Conservation (phyloP, 768 basidiomycete species). For the Russula brevipes region DNA sequence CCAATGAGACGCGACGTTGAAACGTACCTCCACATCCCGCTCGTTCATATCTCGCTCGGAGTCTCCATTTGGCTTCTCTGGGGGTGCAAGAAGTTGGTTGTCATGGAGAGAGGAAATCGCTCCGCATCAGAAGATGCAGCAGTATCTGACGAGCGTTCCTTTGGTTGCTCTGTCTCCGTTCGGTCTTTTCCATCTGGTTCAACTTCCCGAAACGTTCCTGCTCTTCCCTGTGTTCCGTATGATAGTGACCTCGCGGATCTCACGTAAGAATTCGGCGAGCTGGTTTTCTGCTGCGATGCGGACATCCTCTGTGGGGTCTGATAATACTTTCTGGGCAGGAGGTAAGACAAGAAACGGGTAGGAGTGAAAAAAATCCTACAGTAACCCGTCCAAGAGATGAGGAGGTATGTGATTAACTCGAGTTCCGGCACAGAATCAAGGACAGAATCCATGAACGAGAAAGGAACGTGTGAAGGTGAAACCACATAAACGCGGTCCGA, state of each 20-base stretch:
- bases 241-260: conserved; percentile 79
- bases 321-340: conserved; percentile 72
- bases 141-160: conserved; percentile 7
- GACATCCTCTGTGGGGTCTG: conserved; percentile 92
- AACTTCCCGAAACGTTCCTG: conserved; percentile 24
- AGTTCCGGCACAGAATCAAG: conserved; percentile 95
- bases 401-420: conserved; percentile 90
- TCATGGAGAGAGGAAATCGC: conserved; percentile 11
- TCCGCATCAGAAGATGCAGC: conserved; percentile 3
- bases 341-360: conserved; percentile 20
- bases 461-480: conserved; percentile 91
- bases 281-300: conserved; percentile 85
- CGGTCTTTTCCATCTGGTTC: conserved; percentile 10
- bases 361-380: conserved; percentile 43
- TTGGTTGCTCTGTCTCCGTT: conserved; percentile 7
- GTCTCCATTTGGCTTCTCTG: conserved; percentile 19
- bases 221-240: conserved; percentile 66
- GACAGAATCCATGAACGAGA: conserved; percentile 97
- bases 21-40: conserved; percentile 44
- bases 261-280: conserved; percentile 82
- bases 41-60: conserved; percentile 47
- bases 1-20: neutral
- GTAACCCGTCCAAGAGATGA: conserved; percentile 86
- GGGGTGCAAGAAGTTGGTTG: conserved; percentile 31
- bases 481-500: conserved; percentile 92